phyloP scores from a whole-genome alignment of 257 asterid genomes.

The Marsdenia floribunda region DNA sequence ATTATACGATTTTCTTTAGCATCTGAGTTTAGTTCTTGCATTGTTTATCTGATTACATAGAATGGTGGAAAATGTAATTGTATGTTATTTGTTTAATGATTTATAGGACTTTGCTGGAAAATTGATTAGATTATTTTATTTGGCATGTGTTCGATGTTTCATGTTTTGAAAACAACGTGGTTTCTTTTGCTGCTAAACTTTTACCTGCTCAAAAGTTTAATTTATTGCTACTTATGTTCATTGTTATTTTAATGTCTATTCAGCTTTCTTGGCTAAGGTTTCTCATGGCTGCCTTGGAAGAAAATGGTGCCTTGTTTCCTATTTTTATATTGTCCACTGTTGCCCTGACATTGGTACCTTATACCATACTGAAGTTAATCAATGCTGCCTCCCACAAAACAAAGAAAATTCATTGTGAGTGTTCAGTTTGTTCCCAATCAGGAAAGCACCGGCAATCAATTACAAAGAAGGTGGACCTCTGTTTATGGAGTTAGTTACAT shows the following conservation, averaged over 20 bases:
- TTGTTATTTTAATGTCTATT: not conserved
- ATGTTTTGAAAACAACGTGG: not conserved
- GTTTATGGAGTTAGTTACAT: constrained; percentile 3
- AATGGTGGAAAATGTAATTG: not conserved
- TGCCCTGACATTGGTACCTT: constrained; percentile 85
- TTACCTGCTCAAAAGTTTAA: not conserved
- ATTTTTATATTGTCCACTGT: constrained; percentile 74
- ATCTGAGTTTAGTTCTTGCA: not conserved
- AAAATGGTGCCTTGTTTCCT: constrained; percentile 76
- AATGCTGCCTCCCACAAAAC: constrained; percentile 64
- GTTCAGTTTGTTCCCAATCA: constrained; percentile 71
- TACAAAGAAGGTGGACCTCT: constrained; percentile 41
- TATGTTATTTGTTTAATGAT: not conserved
- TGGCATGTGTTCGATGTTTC: not conserved
- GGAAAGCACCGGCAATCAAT: constrained; percentile 70
- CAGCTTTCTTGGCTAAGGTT: constrained; percentile 18
- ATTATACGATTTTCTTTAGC: not conserved
- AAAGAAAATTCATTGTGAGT: constrained; percentile 64
- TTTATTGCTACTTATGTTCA: not conserved
- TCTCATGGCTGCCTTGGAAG: constrained; percentile 76
- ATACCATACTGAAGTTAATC: constrained; percentile 62
- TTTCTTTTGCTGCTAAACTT: not conserved
- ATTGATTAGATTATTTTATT: not conserved
- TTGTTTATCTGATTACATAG: not conserved
- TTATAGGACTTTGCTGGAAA: not conserved